Evolutionary conservation across 495 filamentous ascomycete genomes (phyloP).

Genomic region (Tuber magnatum): DNA sequence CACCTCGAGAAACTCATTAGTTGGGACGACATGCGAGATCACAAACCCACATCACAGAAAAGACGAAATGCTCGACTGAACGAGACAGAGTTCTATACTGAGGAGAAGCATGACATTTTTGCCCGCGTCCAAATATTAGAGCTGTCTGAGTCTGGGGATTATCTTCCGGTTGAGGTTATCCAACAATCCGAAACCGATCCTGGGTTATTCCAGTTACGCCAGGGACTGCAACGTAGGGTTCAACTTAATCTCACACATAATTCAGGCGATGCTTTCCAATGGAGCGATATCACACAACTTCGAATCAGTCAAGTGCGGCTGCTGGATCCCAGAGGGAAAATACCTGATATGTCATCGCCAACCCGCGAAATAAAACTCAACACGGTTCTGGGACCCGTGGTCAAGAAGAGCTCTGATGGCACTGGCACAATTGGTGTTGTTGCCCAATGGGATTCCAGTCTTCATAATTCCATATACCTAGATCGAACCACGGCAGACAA

Average conservation of each 20-base stretch:
- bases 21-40: slow-evolving; percentile 97
- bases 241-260: slow-evolving; percentile 79
- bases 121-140: slow-evolving; percentile 80
- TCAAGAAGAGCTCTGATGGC: slow-evolving; percentile 78
- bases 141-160: slow-evolving; percentile 81
- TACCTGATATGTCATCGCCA: slow-evolving; percentile 65
- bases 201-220: slow-evolving; percentile 88
- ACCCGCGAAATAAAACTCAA: slow-evolving; percentile 69
- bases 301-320: slow-evolving; percentile 73
- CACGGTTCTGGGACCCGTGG: slow-evolving; percentile 62
- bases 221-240: slow-evolving; percentile 85
- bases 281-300: slow-evolving; percentile 69
- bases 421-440: slow-evolving; percentile 78
- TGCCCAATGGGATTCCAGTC: slow-evolving; percentile 93
- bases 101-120: slow-evolving; percentile 91
- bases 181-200: slow-evolving; percentile 73
- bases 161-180: slow-evolving; percentile 84
- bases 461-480: slow-evolving; percentile 80
- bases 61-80: slow-evolving; percentile 66
- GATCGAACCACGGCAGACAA: slow-evolving; percentile 84
- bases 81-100: slow-evolving; percentile 83
- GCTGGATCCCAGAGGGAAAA: slow-evolving; percentile 75
- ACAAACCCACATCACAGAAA: slow-evolving; percentile 49
- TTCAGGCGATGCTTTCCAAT: slow-evolving; percentile 77
- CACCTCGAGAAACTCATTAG: slow-evolving; percentile 95